Evolutionary conservation across 257 asterid species (phyloP).

Genomic region (Anisodus acutangulus): DNA sequence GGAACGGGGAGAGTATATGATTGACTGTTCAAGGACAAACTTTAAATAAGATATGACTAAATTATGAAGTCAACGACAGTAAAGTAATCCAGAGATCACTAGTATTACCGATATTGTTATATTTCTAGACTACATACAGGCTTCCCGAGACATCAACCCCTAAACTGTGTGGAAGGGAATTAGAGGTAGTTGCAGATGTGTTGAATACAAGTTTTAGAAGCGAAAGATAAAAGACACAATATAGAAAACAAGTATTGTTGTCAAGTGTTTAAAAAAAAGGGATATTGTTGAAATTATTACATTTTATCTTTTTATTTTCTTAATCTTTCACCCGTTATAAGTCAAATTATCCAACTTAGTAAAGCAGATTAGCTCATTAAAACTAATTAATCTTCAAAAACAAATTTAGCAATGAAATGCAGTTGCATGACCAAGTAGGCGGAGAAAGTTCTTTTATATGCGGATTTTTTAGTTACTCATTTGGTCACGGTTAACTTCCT

Average conservation of each 20-base stretch:
- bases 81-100: neutral
- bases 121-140: neutral
- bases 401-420: neutral
- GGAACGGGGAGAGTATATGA: neutral
- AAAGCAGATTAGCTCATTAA: neutral
- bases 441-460: neutral
- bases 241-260: neutral
- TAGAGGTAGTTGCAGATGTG: neutral
- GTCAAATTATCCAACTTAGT: neutral
- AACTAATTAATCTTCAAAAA: neutral
- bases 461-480: neutral
- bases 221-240: neutral
- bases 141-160: neutral
- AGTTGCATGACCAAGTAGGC: constrained; percentile 5
- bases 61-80: neutral
- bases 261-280: neutral
- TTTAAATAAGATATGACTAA: neutral
- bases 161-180: neutral
- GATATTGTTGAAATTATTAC: neutral
- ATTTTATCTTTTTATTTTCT: neutral
- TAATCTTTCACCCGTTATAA: neutral
- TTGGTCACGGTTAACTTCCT: neutral
- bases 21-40: neutral
- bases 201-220: neutral
- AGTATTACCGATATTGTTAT: neutral